Conservation (phyloP, 2,329 filamentous ascomycete species). For the Fonsecaea multimorphosa region DNA sequence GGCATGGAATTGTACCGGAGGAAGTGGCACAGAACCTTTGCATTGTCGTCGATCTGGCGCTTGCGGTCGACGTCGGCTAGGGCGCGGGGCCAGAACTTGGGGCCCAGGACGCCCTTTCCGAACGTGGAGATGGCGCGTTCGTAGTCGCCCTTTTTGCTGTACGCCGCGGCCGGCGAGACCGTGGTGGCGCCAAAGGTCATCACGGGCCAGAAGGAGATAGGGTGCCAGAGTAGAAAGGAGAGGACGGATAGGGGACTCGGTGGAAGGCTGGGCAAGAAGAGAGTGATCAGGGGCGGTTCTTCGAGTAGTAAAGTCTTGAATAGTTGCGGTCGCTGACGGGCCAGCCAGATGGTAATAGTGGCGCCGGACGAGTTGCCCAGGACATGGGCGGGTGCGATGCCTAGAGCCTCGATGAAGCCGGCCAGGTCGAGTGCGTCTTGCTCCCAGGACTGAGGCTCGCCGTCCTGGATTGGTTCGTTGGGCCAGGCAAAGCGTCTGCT, state of each 20-base stretch:
- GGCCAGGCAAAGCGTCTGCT: slow-evolving; percentile 29
- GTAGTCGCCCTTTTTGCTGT: slow-evolving; percentile 14
- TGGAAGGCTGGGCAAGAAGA: slow-evolving; percentile 25
- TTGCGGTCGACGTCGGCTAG: slow-evolving; percentile 15
- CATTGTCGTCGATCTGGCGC: slow-evolving; percentile 23
- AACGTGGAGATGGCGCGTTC: slow-evolving; percentile 16
- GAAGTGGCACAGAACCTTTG: slow-evolving; percentile 19
- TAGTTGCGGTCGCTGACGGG: slow-evolving; percentile 18
- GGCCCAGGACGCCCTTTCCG: slow-evolving; percentile 16
- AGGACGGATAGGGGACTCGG: slow-evolving; percentile 14
- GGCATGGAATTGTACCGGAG: slow-evolving; percentile 15
- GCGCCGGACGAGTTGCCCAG: slow-evolving; percentile 29
- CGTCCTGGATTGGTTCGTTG: slow-evolving; percentile 25
- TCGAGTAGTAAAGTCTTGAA: slow-evolving; percentile 27
- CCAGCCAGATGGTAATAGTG: slow-evolving; percentile 14
- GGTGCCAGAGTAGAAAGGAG: slow-evolving; percentile 25
- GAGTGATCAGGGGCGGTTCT: slow-evolving; percentile 24
- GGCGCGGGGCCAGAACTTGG: slow-evolving; percentile 22
- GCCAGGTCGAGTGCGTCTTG: slow-evolving; percentile 22
- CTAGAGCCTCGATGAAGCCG: slow-evolving; percentile 19
- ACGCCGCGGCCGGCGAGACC: slow-evolving; percentile 13
- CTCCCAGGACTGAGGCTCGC: slow-evolving; percentile 17
- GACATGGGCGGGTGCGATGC: slow-evolving; percentile 23
- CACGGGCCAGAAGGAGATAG: slow-evolving; percentile 27
- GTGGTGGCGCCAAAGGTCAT: slow-evolving; percentile 23